These are phyloP conservation scores for Paulownia fortunei DNA, from an alignment of 257 asterid species.

Conservation along the genomic window DNA sequence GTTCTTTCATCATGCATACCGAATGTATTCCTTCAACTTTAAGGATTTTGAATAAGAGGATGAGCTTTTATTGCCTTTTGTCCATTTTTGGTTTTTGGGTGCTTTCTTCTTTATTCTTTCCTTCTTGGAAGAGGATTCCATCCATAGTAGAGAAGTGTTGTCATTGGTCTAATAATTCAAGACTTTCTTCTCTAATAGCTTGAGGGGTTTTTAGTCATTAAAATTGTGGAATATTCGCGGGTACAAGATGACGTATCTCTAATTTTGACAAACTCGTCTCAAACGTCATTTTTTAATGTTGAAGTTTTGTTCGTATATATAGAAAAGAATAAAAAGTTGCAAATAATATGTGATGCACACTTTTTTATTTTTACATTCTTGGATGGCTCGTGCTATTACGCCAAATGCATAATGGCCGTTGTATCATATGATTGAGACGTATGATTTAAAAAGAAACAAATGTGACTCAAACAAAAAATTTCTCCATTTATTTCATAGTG, in stretches of 20 bases:
- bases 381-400: not conserved
- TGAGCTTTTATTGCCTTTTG: not conserved
- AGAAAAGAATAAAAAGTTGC: no score
- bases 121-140: slow-evolving; percentile 20
- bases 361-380: not conserved
- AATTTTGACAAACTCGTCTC: no score
- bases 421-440: no score
- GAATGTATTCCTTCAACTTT: slow-evolving; percentile 16
- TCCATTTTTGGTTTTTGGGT: slow-evolving; percentile 20
- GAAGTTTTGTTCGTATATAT: no score
- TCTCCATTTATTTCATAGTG: no score
- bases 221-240: not conserved
- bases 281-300: no score
- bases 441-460: no score
- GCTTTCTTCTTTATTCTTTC: slow-evolving; percentile 32
- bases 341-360: no score
- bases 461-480: no score
- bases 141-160: not conserved
- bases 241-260: no score
- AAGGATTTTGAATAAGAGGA: not conserved
- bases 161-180: not conserved
- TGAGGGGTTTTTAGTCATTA: not conserved
- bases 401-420: not conserved
- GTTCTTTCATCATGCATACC: not conserved
- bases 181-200: no score